These are phyloP conservation scores for Skeletonema potamos DNA, from an alignment of 108 stramenopile genomes.

Conservation along the genomic window DNA sequence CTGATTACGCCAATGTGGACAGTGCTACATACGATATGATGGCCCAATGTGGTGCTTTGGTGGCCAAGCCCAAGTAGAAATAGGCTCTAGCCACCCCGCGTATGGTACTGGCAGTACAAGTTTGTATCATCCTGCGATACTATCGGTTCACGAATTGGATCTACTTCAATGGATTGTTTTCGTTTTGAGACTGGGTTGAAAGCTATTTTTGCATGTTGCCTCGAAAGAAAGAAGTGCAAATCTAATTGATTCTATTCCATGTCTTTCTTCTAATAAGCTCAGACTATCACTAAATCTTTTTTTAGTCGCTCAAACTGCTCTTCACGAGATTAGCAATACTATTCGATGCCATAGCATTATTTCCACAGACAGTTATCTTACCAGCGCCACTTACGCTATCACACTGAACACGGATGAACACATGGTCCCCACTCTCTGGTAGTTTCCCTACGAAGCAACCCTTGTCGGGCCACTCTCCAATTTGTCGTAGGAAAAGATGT, in stretches of 20 bases:
- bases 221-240: neutral
- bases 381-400: slow-evolving; percentile 48
- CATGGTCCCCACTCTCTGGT: slow-evolving; percentile 60
- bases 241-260: neutral
- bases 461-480: slow-evolving; percentile 44
- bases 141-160: slow-evolving; percentile 40
- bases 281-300: neutral
- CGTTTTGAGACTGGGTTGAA: slow-evolving; percentile 60
- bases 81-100: too few species aligned
- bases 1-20: too few species aligned
- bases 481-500: slow-evolving; percentile 50
- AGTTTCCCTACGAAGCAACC: slow-evolving; percentile 45
- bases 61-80: too few species aligned
- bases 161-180: slow-evolving; percentile 45
- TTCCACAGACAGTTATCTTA: slow-evolving; percentile 68
- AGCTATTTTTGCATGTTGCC: neutral
- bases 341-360: slow-evolving; percentile 72
- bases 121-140: slow-evolving; percentile 39
- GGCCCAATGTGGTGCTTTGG: too few species aligned
- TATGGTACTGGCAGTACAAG: too few species aligned
- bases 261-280: neutral
- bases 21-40: too few species aligned
- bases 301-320: slow-evolving; percentile 33
- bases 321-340: slow-evolving; percentile 62
- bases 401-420: slow-evolving; percentile 55